These are phyloP conservation scores for Coemansia sp. DNA, from an alignment of 192 early-diverging fungal genomes.

Conservation along the genomic window DNA sequence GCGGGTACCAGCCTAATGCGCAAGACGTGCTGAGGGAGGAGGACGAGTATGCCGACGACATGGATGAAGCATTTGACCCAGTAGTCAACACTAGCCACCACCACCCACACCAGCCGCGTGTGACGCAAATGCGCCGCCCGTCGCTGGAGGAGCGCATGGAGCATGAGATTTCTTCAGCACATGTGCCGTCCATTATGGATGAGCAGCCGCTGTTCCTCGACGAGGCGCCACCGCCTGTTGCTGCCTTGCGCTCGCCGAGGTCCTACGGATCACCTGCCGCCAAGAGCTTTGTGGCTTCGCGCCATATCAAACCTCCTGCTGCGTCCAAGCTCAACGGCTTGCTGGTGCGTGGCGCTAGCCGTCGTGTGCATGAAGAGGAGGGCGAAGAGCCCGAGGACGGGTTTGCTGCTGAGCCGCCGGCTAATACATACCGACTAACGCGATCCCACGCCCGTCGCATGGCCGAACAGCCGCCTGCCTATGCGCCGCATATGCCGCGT, in stretches of 20 bases:
- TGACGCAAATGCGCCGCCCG: conserved; percentile 17
- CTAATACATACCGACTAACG: conserved; percentile 21
- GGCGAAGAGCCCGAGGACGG: conserved; percentile 17
- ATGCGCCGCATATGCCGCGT: background rate
- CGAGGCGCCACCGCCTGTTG: conserved; percentile 15
- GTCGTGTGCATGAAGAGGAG: background rate
- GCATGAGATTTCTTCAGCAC: conserved; percentile 21
- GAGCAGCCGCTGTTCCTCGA: conserved; percentile 53
- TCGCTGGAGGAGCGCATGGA: conserved; percentile 42
- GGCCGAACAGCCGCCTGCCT: background rate
- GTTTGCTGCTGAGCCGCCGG: conserved; percentile 15
- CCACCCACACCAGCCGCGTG: conserved; percentile 28
- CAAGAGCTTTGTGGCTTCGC: conserved; percentile 45
- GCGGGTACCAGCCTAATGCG: conserved; percentile 17
- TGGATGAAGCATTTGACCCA: conserved; percentile 36
- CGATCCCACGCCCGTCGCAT: conserved; percentile 1
- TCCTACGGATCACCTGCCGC: conserved; percentile 51
- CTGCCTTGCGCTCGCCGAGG: conserved; percentile 24
- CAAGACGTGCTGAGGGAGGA: conserved; percentile 44
- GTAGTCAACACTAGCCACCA: conserved; percentile 10
- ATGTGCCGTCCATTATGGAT: conserved; percentile 43
- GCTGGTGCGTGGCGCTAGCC: conserved; percentile 14
- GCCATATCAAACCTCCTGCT: conserved; percentile 28
- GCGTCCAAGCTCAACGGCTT: conserved; percentile 14
- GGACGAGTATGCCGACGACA: conserved; percentile 16